A percentile compares a stretch with the other conserved stretches of the same genome.
phyloP scores from a whole-genome alignment of 1,284 basidiomycete genomes.

The Ceratobasidium papillatum region DNA sequence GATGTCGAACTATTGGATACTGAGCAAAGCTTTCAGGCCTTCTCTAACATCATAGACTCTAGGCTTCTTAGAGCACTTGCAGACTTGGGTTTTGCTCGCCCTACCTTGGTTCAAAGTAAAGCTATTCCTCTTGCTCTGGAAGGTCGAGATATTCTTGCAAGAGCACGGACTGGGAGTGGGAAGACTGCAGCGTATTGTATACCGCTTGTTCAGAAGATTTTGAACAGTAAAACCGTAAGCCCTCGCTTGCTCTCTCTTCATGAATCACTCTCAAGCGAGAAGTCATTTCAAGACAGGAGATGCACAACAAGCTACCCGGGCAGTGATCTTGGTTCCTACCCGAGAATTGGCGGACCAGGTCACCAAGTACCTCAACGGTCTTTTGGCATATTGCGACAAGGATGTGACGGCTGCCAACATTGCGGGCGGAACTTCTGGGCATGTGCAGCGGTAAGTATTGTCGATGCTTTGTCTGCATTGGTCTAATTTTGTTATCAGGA shows the following conservation, averaged over 20 bases:
- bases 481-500: conserved; percentile 55
- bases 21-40: conserved; percentile 61
- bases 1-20: conserved; percentile 26
- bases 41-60: conserved; percentile 77
- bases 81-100: conserved; percentile 81
- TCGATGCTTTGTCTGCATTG: not conserved
- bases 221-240: conserved; percentile 71
- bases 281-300: conserved; percentile 33
- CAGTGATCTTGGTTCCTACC: conserved; percentile 92
- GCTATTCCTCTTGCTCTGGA: conserved; percentile 89
- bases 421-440: conserved; percentile 75
- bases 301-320: conserved; percentile 70
- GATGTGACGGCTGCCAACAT: conserved; percentile 81
- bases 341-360: conserved; percentile 95
- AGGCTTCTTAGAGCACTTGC: conserved; percentile 81
- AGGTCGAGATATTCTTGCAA: conserved; percentile 90
- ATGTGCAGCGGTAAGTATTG: conserved; percentile 76
- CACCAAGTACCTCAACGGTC: conserved; percentile 69
- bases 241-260: not conserved
- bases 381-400: conserved; percentile 80
- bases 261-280: conserved; percentile 9
- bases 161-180: conserved; percentile 94
- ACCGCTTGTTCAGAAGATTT: conserved; percentile 88
- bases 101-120: conserved; percentile 82
- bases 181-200: conserved; percentile 98